Evolutionary conservation across 1,284 basidiomycete genomes (phyloP), one percentile per base, ranked within the genome.

Genomic region (Cutaneotrichosporon daszewskae): DNA sequence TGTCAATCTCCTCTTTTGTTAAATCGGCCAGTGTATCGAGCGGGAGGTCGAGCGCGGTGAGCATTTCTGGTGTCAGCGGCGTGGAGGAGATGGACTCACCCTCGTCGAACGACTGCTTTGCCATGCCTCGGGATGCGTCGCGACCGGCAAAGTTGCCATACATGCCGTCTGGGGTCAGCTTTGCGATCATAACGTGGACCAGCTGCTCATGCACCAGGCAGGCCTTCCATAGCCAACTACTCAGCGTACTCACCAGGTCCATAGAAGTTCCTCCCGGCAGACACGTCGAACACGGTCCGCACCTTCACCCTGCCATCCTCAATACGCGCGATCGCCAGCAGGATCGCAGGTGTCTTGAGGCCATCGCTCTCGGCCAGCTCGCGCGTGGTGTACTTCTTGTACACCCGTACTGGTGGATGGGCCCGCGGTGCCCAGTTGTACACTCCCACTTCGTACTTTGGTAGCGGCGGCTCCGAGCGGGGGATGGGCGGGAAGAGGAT

Each of bases 131-230:
- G 9, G 87, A 91, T 1, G 91, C 91, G 71, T 96, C 91, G 40
- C 89, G 75, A 3, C 91, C 91, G 2, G 91, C 90, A 75, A 96
- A 95, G 71, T 95, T 95, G 24, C 90, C 91, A 62, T 96, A 96
- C 78, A 91, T 89, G 1, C 91, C 91, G 58, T 84, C 89, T 88
- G 45, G 14, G 8, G 19, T 46, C 16, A 49, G 44, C 33, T 11
- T 22, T 18, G 16, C 17, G 42, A 26, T 25, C 25, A 23, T 36
- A 25, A 41, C 28, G 37, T 45, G 28, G 34, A 17, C n/a, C n/a
- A 17, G 8, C 27, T 36, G 14, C n/a, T 23, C 18, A 8, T 26
- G 25, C 13, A 26, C 13, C 25, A 8, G 9, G 9, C 25, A 8
- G 9, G 8, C 25, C 25, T 13, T 28, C 3, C 16, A 13, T 12